Evolutionary conservation across 2,329 filamentous ascomycete genomes (phyloP).

Genomic region (Alternaria ventricosa): DNA sequence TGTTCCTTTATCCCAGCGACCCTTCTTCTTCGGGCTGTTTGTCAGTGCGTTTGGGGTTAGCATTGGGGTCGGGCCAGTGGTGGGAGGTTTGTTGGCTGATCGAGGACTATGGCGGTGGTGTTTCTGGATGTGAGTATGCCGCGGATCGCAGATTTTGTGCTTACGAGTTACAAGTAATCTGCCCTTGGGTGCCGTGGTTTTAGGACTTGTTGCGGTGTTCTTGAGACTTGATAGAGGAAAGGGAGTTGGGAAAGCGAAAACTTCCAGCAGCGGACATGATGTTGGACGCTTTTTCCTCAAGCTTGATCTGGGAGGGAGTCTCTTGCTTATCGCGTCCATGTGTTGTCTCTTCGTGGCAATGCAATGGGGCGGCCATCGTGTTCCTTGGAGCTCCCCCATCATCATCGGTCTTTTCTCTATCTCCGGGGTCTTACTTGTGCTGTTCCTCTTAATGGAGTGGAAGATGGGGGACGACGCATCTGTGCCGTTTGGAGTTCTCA

Average conservation of each 20-base stretch:
- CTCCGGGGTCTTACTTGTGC: not conserved
- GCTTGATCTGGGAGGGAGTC: not conserved
- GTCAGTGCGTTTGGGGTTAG: conserved; percentile 40
- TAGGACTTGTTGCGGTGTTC: not conserved
- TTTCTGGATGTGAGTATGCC: not conserved
- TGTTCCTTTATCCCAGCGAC: conserved; percentile 45
- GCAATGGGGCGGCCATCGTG: not conserved
- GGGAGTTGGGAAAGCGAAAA: not conserved
- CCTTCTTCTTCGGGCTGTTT: conserved; percentile 40
- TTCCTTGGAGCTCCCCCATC: not conserved
- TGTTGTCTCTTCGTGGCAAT: not conserved
- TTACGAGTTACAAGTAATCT: not conserved
- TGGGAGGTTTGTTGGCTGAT: conserved; percentile 31
- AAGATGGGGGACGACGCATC: not conserved
- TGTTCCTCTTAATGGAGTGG: not conserved
- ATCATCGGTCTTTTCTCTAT: not conserved
- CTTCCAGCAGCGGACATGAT: not conserved
- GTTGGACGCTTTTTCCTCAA: not conserved
- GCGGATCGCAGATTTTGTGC: not conserved
- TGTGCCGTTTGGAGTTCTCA: not conserved
- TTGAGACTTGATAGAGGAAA: not conserved
- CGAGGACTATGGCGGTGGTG: conserved; percentile 17
- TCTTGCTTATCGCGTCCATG: not conserved
- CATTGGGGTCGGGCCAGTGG: conserved; percentile 43
- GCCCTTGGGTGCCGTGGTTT: not conserved